A percentile compares a stretch with the other conserved stretches of the same genome.
Evolutionary conservation across 2,329 filamentous ascomycete species (phyloP).

Genomic region (Nakataea oryzae): DNA sequence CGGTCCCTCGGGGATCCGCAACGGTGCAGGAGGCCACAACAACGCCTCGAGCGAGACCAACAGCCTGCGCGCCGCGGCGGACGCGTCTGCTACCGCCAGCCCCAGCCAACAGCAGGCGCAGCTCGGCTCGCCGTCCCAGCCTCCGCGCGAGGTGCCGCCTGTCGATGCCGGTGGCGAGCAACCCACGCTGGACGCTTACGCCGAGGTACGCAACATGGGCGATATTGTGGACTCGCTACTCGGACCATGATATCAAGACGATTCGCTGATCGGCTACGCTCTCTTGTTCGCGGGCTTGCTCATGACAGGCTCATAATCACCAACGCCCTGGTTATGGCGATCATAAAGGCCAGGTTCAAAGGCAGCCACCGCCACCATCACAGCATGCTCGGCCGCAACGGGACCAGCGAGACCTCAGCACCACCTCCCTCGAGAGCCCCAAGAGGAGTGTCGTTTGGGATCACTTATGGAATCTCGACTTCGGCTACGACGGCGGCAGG

Average conservation of each 20-base stretch:
- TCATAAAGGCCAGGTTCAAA: background rate
- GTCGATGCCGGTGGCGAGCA: slow-evolving; percentile 7
- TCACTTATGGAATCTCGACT: slow-evolving; percentile 49
- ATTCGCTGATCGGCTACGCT: slow-evolving; percentile 13
- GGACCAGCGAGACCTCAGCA: slow-evolving; percentile 28
- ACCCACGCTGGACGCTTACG: too few species aligned
- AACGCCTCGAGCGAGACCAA: slow-evolving; percentile 48
- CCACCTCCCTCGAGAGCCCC: slow-evolving; percentile 23
- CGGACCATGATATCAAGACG: slow-evolving; percentile 24
- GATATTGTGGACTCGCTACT: slow-evolving; percentile 35
- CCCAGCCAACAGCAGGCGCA: slow-evolving; percentile 25
- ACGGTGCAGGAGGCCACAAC: slow-evolving; percentile 28
- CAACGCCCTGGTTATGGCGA: background rate
- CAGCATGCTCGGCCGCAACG: slow-evolving; percentile 4
- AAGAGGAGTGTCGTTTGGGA: slow-evolving; percentile 51
- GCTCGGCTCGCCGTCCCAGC: slow-evolving; percentile 6
- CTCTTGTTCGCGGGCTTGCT: slow-evolving; percentile 6
- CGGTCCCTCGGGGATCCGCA: slow-evolving; percentile 16
- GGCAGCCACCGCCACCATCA: background rate
- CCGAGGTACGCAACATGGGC: slow-evolving; percentile 39
- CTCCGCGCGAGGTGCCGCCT: background rate
- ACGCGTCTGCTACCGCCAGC: slow-evolving; percentile 11
- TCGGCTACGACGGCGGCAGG: slow-evolving; percentile 13
- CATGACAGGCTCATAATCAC: background rate
- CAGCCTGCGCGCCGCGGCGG: slow-evolving; percentile 38